These are phyloP conservation scores for Fusarium sp. DNA, from an alignment of 2,329 filamentous ascomycete genomes.

Conservation along the genomic window DNA sequence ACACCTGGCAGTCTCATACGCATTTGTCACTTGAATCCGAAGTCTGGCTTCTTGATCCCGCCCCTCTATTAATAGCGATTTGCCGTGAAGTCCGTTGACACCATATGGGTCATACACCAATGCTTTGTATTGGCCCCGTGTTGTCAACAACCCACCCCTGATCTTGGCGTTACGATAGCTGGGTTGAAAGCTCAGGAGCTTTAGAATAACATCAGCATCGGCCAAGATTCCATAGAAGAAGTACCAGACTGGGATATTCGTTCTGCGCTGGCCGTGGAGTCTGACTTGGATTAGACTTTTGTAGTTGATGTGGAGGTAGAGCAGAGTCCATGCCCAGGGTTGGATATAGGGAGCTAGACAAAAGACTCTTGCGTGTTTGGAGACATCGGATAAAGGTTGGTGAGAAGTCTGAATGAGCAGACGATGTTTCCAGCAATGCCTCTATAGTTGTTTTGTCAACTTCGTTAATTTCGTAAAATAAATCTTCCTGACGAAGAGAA, in stretches of 20 bases:
- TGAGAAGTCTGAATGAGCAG: neutral
- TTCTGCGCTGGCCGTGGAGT: neutral
- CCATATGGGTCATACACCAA: neutral
- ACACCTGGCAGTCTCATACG: slow-evolving; percentile 7
- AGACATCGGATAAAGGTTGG: slow-evolving; percentile 14
- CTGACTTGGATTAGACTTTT: no score
- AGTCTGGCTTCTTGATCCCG: slow-evolving; percentile 1
- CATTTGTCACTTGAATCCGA: slow-evolving; percentile 4
- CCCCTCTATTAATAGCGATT: neutral
- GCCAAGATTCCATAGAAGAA: slow-evolving; percentile 9
- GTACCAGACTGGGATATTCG: slow-evolving; percentile 10
- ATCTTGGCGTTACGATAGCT: neutral
- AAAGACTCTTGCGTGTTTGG: neutral
- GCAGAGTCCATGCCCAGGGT: slow-evolving; percentile 8
- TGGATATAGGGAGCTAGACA: neutral
- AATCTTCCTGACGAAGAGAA: neutral
- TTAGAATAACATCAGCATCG: neutral
- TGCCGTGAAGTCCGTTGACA: neutral
- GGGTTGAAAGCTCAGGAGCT: neutral
- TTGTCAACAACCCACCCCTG: neutral
- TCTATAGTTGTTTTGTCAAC: neutral
- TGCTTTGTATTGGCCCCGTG: slow-evolving; percentile 4
- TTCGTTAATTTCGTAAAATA: slow-evolving; percentile 6
- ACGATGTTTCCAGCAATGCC: neutral
- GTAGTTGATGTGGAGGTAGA: neutral